Evolutionary conservation across 805 yeast species (phyloP), one percentile per base, ranked within the genome.

Genomic region (Scheffersomyces coipomensis): DNA sequence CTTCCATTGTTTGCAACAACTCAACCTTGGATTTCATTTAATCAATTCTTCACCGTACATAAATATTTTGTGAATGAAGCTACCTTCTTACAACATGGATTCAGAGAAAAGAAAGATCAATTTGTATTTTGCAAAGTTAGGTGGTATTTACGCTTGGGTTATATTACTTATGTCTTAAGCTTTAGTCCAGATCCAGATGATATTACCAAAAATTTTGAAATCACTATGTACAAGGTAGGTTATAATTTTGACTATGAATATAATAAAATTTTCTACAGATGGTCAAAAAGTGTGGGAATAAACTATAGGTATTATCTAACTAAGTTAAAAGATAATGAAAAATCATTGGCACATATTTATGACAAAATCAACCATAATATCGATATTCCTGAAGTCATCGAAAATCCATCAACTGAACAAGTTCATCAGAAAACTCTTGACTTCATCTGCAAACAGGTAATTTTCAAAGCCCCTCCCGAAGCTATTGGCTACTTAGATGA

Each of bases 181-280:
- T 43, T 43, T 27, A 34, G 33, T 12, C 43, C 46, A 2, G 41
- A 43, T 34, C 41, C 41, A 19, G 17, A 23, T 11, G 7, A 31
- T n/a, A 13, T 33, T 6, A 19, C 34, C 9, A 7, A 21, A 13
- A 24, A 32, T 29, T 43, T 43, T 21, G 33, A 35, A 29, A 15
- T 43, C 4, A 29, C 30, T 4, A 31, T 43, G 39, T 39, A 39
- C 34, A 22, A 37, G 6, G 36, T 30, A 11, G 19, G 39, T 12
- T 44, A 43, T 8, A 43, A 39, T 11, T 11, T 18, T 29, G 46
- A 43, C 33, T 43, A 39, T 25, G 34, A 39, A n/a, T 43, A 39
- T 19, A 24, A 37, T 4, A 39, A 36, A 4, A 18, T 33, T 8
- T 29, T 19, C 12, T 29, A 30, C 21, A 21, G 46, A 16, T 43